These are phyloP conservation scores for Rhizopogon salebrosus DNA, from an alignment of 768 basidiomycete genomes.

Conservation along the genomic window DNA sequence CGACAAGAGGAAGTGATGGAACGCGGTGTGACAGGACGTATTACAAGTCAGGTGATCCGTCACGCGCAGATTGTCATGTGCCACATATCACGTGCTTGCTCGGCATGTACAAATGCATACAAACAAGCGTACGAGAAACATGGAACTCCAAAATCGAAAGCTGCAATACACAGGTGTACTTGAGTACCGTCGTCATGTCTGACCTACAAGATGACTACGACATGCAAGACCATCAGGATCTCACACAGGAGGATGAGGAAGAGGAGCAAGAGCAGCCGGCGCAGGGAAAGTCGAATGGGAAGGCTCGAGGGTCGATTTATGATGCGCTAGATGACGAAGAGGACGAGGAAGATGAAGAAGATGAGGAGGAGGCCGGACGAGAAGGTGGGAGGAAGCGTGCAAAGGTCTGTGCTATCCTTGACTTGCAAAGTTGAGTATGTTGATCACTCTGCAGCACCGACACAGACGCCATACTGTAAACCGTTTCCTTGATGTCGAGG, in stretches of 20 bases:
- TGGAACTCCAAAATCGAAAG: too few relatives aligned
- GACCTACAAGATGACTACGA: conserved; percentile 33
- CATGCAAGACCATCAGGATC: conserved; percentile 19
- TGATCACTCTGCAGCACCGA: conserved; percentile 41
- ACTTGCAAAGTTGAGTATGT: conserved; percentile 5
- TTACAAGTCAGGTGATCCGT: conserved; percentile 13
- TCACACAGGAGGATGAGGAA: conserved; percentile 27
- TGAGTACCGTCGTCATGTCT: conserved; percentile 33
- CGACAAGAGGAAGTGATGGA: conserved; percentile 8
- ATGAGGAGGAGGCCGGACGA: conserved; percentile 48
- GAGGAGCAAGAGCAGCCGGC: conserved; percentile 33
- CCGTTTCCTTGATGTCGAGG: conserved; percentile 93
- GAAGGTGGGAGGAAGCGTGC: conserved; percentile 51
- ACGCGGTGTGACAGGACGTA: not conserved
- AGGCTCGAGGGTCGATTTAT: conserved; percentile 28
- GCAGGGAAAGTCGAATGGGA: conserved; percentile 16
- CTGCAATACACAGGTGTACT: too few relatives aligned
- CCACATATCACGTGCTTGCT: too few relatives aligned
- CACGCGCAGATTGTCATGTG: not conserved
- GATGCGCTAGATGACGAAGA: conserved; percentile 35
- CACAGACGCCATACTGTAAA: conserved; percentile 62
- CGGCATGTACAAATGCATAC: too few relatives aligned
- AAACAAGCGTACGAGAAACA: too few relatives aligned
- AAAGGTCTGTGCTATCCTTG: conserved; percentile 40
- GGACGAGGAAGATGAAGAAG: conserved; percentile 42